phyloP scores from a whole-genome alignment of 2,329 filamentous ascomycete genomes.

The Cladophialophora carrionii region DNA sequence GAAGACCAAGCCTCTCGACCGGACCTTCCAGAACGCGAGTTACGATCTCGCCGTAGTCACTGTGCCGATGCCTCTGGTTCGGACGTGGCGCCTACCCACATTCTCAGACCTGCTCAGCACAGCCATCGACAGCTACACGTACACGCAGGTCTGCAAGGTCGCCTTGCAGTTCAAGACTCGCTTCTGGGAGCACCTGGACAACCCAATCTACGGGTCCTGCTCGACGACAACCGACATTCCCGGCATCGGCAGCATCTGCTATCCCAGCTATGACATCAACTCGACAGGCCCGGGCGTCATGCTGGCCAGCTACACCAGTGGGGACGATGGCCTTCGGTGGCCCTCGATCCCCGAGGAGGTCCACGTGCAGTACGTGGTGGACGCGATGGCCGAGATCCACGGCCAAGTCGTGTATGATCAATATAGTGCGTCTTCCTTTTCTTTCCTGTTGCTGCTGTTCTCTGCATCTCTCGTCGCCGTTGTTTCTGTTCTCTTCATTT shows the following conservation, averaged over 20 bases:
- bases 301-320: slow-evolving; percentile 60
- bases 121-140: slow-evolving; percentile 56
- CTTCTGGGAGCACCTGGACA: slow-evolving; percentile 59
- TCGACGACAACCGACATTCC: slow-evolving; percentile 61
- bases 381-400: slow-evolving; percentile 70
- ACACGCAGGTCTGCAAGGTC: slow-evolving; percentile 59
- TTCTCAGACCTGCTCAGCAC: slow-evolving; percentile 56
- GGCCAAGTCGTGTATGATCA: slow-evolving; percentile 62
- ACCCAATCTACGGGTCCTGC: slow-evolving; percentile 67
- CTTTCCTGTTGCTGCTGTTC: not conserved
- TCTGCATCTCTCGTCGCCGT: not conserved
- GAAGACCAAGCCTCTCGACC: slow-evolving; percentile 48
- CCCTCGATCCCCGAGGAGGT: slow-evolving; percentile 59
- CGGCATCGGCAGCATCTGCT: slow-evolving; percentile 66
- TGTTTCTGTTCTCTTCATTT: not conserved
- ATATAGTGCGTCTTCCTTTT: slow-evolving; percentile 56
- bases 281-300: slow-evolving; percentile 64
- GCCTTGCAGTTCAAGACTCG: slow-evolving; percentile 70
- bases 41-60: slow-evolving; percentile 71
- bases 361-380: slow-evolving; percentile 65
- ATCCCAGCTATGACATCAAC: slow-evolving; percentile 69
- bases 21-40: slow-evolving; percentile 52
- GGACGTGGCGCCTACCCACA: slow-evolving; percentile 62
- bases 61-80: slow-evolving; percentile 66
- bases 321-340: slow-evolving; percentile 49